phyloP scores from a whole-genome alignment of 225 moss, liverwort and hornwort genomes.

The Ulota crispa region DNA sequence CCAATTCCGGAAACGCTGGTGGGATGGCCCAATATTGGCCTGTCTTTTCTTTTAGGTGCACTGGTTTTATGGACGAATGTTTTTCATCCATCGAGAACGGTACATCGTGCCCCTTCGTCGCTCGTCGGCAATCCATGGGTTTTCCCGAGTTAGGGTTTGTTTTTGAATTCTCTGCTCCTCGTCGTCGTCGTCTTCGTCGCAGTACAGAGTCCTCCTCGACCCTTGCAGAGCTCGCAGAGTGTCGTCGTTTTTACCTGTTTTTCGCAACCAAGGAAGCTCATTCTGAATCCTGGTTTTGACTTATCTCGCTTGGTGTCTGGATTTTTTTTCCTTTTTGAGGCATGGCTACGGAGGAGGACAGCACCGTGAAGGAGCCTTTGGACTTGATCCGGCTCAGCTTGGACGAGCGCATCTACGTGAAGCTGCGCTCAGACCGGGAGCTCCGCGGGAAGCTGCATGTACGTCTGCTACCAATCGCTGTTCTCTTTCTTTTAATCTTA shows the following conservation, averaged over 20 bases:
- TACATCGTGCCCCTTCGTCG: not conserved
- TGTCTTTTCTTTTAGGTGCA: too few species aligned
- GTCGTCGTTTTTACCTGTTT: not conserved
- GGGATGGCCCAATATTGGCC: too few species aligned
- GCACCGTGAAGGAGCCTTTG: constrained; percentile 95
- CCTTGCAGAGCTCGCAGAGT: too few species aligned
- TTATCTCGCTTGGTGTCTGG: not conserved
- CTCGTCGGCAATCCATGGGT: not conserved
- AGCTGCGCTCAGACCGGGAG: constrained; percentile 94
- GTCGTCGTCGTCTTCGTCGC: not conserved
- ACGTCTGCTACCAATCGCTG: not conserved
- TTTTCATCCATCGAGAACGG: not conserved
- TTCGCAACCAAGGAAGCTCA: not conserved
- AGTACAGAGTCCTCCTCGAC: not conserved
- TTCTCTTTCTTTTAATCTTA: not conserved
- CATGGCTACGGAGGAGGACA: constrained; percentile 89
- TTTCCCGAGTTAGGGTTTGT: not conserved
- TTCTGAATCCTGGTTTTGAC: not conserved
- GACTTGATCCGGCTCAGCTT: constrained; percentile 94
- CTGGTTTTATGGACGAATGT: not conserved
- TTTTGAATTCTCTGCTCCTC: not conserved
- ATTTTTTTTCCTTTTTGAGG: not conserved
- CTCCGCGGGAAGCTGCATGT: constrained; percentile 99
- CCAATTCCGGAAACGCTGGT: too few species aligned
- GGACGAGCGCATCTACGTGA: constrained; percentile 99